Evolutionary conservation across 768 basidiomycete species (phyloP).

Genomic region (Amanita polypyramis): DNA sequence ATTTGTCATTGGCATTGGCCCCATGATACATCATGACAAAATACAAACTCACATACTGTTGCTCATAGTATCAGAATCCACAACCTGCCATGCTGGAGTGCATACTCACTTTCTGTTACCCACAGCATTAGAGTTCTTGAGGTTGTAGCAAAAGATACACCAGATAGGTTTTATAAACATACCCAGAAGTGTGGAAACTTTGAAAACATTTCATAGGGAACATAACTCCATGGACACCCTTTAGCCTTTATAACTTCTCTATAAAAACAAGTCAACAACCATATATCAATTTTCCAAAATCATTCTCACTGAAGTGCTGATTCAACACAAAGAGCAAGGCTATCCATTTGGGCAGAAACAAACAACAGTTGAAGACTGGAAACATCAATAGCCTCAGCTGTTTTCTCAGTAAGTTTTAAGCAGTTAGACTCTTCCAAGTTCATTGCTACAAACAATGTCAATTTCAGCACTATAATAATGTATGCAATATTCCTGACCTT

Average conservation of each 20-base stretch:
- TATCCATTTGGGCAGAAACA: constrained; percentile 16
- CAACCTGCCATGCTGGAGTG: too few relatives aligned
- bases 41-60: too few relatives aligned
- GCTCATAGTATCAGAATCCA: too few relatives aligned
- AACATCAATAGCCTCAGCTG: constrained; percentile 12
- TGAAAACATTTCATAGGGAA: neutral
- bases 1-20: too few relatives aligned
- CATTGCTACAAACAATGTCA: constrained; percentile 12
- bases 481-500: neutral
- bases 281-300: neutral
- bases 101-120: neutral
- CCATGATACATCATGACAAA: too few relatives aligned
- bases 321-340: constrained; percentile 13
- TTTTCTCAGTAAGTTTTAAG: constrained; percentile 12
- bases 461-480: neutral
- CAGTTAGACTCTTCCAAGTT: constrained; percentile 7
- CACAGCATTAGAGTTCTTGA: neutral
- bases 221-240: neutral
- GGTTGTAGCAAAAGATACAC: neutral
- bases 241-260: neutral
- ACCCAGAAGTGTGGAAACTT: constrained; percentile 1
- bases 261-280: neutral
- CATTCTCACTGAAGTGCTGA: constrained; percentile 5
- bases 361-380: constrained; percentile 12
- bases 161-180: neutral